Base-by-base conservation (phyloP, 768 basidiomycete genomes). In the Gloeostereum incarnatum region DNA sequence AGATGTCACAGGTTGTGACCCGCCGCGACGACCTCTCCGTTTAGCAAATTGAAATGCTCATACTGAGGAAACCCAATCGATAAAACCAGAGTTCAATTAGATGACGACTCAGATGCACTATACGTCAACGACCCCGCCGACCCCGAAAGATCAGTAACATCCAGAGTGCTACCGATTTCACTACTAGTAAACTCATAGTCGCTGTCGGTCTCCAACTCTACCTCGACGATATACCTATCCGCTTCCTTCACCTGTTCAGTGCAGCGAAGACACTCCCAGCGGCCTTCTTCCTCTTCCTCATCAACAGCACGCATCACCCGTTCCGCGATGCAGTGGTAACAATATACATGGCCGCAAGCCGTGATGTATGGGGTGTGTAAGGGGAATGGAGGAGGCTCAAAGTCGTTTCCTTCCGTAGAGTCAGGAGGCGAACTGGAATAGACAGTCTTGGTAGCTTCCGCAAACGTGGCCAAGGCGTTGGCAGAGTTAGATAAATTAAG, bases 241-340 rank as follows among this genome's bases (percentile, higher is more conserved):
- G 79, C 82, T 41, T 68, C 67, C 44, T 63, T 68, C 17, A 91
- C 82, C 9, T 56, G 61, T 43, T 77, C 72, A 5, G 69, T 71
- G 52, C 92, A 97, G 36, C 92, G 68, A 39, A 94, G 55, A 59
- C 92, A 97, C 45, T 78, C 76, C 92, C 92, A 94, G 16, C 69
- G 68, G 35, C 61, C 51, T 23, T 69, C 59, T 13, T 69, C 66
- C 36, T 68, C 70, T 17, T 65, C 75, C 24, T 83, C 86, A 43
- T 83, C 81, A 3, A 74, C 78, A 4, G 71, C 71, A 24, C 72
- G 77, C 50, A 88, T 69, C 64, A 97, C 73, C 44, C 79, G 77
- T 52, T 87, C 85, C 10, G 88, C 74, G 29, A 98, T 68, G 59
- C 96, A 99, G 49, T 83, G 81, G 57, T 97, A 99, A 60, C 96